Evolutionary conservation across 495 filamentous ascomycete species (phyloP), one percentile per base, ranked within the genome.

Genomic region (Podospora didyma): DNA sequence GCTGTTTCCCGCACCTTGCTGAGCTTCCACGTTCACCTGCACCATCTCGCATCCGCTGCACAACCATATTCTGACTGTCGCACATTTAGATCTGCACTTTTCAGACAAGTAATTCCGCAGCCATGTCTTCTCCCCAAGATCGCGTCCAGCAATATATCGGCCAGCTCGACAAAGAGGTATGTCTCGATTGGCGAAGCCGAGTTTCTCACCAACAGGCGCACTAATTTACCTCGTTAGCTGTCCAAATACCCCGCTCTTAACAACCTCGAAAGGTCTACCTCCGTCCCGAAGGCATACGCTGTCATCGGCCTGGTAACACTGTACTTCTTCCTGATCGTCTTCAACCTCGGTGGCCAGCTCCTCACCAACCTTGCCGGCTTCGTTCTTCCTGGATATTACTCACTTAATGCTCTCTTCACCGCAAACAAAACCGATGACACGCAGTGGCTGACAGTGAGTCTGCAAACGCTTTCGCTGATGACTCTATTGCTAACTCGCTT

Each of bases 281-380:
- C 85, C 21, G 85, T 96, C 46, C 94, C 94, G 60, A 99, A 99
- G 82, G 90, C 93, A 71, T 97, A 99, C 67, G 90, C 85, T 61
- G 83, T 96, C 75, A 87, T 96, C 48, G 94, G 94, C 62, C 73
- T 96, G 28, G 82, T 73, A 47, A 86, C 85, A 48, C 79, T 96
- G 64, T 99, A 99, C 82, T 92, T 96, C 82, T 96, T 97, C 83
- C 83, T 99, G 17, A 89, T 97, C 75, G 88, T 97, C 82, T 95
- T 99, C 82, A 99, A 99, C 83, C 92, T 97, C 63, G 94, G 90
- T 58, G 93, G 94, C 67, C 89, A 94, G 72, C 88, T 97, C 72
- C 84, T 99, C 60, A 94, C 95, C 69, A 99, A 99, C 78, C 77
- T 95, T 60, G 95, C 95, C 51, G 94, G 94, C 51, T 99, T 97